These are phyloP conservation scores for Fusarium nelsonii DNA, from an alignment of 2,329 filamentous ascomycete species.

Conservation along the genomic window DNA sequence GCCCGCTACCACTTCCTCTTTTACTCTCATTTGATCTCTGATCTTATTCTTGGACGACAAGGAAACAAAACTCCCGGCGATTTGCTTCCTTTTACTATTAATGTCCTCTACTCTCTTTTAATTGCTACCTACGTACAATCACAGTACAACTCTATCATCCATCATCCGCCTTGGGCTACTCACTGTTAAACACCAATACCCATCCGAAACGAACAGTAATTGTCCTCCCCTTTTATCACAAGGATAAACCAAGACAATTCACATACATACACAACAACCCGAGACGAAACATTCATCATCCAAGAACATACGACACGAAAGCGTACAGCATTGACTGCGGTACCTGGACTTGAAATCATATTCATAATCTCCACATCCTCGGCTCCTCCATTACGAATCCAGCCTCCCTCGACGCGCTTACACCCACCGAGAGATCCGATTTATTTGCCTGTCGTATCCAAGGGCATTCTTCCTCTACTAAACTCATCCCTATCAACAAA, in stretches of 20 bases:
- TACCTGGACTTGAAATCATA: constrained; percentile 21
- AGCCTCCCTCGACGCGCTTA: constrained; percentile 35
- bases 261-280: constrained; percentile 20
- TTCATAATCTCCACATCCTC: constrained; percentile 37
- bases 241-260: constrained; percentile 25
- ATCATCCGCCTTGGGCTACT: not conserved
- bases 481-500: constrained; percentile 2
- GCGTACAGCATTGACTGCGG: constrained; percentile 43
- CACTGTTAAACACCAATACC: constrained; percentile 18
- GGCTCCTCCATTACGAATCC: constrained; percentile 27
- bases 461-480: constrained; percentile 4
- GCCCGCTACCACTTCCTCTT: constrained; percentile 41
- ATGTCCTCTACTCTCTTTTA: constrained; percentile 46
- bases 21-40: constrained; percentile 44
- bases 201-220: constrained; percentile 14
- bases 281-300: constrained; percentile 30
- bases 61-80: constrained; percentile 47
- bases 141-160: not conserved
- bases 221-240: constrained; percentile 35
- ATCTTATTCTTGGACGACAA: constrained; percentile 47
- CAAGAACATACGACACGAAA: constrained; percentile 22
- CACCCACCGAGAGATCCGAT: constrained; percentile 27
- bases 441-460: constrained; percentile 15
- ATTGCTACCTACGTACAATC: constrained; percentile 9
- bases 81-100: constrained; percentile 39